Evolutionary conservation across 495 filamentous ascomycete species (phyloP).

Genomic region (Neurospora tetraspora): DNA sequence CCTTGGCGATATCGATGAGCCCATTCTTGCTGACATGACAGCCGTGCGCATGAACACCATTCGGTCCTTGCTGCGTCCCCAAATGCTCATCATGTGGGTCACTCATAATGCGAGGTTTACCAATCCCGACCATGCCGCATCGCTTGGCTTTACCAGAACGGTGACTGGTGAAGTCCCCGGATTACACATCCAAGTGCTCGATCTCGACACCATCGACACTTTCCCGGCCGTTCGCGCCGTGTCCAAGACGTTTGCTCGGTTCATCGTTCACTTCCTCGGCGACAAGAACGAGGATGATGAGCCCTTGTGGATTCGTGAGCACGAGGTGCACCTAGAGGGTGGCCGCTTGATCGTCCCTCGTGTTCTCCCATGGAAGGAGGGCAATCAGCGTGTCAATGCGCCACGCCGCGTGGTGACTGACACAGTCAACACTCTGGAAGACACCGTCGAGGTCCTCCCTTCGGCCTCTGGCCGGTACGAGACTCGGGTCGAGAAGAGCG

Average conservation of each 20-base stretch:
- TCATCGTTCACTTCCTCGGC: conserved; percentile 1
- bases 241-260: conserved; percentile 18
- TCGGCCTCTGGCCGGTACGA: conserved; percentile 7
- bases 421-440: conserved; percentile 20
- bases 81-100: conserved; percentile 32
- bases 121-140: conserved; percentile 29
- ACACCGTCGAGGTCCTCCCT: conserved; percentile 17
- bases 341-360: conserved; percentile 26
- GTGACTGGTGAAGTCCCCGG: conserved; percentile 30
- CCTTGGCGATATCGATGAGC: conserved; percentile 27
- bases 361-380: conserved; percentile 26
- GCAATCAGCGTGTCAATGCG: conserved; percentile 29
- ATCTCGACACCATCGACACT: conserved; percentile 22
- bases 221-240: conserved; percentile 7
- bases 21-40: conserved; percentile 28
- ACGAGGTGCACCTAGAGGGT: conserved; percentile 26
- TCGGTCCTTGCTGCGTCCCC: conserved; percentile 22
- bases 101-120: conserved; percentile 15
- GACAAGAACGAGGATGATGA: neutral
- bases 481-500: neutral
- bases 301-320: conserved; percentile 24
- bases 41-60: conserved; percentile 18
- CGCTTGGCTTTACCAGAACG: conserved; percentile 34
- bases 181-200: conserved; percentile 30
- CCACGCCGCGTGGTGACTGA: conserved; percentile 24